A percentile compares a stretch with the other conserved stretches of the same genome.
These are phyloP conservation scores for Albatrellus sp. DNA, from an alignment of 1,284 basidiomycete species.

Conservation along the genomic window DNA sequence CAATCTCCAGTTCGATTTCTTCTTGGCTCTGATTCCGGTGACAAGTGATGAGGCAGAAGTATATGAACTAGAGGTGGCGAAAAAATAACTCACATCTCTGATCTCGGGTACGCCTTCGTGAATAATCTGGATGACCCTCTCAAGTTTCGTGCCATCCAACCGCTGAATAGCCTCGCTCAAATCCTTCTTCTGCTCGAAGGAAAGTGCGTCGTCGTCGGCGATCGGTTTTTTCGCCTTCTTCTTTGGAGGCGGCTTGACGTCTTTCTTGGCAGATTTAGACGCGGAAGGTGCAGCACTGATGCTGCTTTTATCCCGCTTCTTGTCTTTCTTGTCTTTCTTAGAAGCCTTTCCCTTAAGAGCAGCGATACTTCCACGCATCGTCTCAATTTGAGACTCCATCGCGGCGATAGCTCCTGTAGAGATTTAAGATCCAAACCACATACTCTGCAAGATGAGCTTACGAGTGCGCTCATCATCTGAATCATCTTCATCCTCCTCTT, in stretches of 20 bases:
- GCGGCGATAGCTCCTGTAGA: conserved; percentile 48
- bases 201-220: conserved; percentile 58
- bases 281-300: conserved; percentile 54
- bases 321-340: conserved; percentile 18
- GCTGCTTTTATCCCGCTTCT: conserved; percentile 42
- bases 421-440: conserved; percentile 2
- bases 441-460: conserved; percentile 21
- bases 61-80: conserved; percentile 5
- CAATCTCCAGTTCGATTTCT: conserved; percentile 96
- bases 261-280: conserved; percentile 42
- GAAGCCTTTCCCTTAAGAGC: conserved; percentile 29
- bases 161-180: conserved; percentile 82
- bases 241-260: conserved; percentile 27
- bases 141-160: conserved; percentile 68
- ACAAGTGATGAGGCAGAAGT: neutral
- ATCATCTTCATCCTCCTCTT: conserved; percentile 37
- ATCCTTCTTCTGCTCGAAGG: conserved; percentile 93
- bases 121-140: conserved; percentile 85
- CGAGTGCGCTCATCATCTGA: conserved; percentile 38
- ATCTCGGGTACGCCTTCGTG: conserved; percentile 83
- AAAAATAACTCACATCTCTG: conserved; percentile 57
- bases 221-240: conserved; percentile 28
- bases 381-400: conserved; percentile 67
- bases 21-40: conserved; percentile 62
- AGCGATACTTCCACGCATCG: conserved; percentile 52